A percentile compares a stretch with the other conserved stretches of the same genome.
Evolutionary conservation across 306 rosid species (phyloP).

Genomic region (Sophora flavescens): DNA sequence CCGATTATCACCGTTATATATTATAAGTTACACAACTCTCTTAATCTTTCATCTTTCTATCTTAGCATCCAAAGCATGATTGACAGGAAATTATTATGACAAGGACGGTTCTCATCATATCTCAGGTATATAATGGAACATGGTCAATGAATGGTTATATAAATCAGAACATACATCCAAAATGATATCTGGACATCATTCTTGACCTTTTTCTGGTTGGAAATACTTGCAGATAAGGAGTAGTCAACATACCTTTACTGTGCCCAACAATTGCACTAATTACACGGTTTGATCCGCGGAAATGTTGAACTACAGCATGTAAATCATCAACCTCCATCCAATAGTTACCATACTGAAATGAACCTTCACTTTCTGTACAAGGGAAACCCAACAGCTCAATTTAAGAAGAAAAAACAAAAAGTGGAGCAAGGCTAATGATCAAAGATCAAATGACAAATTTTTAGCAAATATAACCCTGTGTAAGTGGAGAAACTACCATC

Average conservation of each 20-base stretch:
- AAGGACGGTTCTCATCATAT: conserved; percentile 10
- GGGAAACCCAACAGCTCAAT: conserved; percentile 33
- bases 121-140: neutral
- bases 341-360: conserved; percentile 64
- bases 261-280: conserved; percentile 76
- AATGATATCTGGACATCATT: conserved; percentile 12
- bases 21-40: conserved; percentile 16
- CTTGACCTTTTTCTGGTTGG: neutral
- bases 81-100: conserved; percentile 32
- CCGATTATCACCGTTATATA: too few relatives aligned
- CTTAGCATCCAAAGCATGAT: conserved; percentile 26
- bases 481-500: too few relatives aligned
- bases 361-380: conserved; percentile 81
- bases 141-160: neutral
- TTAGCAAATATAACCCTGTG: too few relatives aligned
- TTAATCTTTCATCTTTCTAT: conserved; percentile 4
- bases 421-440: conserved; percentile 11
- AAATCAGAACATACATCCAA: neutral
- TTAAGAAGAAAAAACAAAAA: conserved; percentile 35
- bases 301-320: conserved; percentile 62
- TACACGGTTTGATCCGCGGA: conserved; percentile 54
- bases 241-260: conserved; percentile 68
- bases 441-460: conserved; percentile 10
- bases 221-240: conserved; percentile 27
- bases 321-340: conserved; percentile 77